phyloP scores from a whole-genome alignment of 23 red algal genomes.

The Chondrus crispus region DNA sequence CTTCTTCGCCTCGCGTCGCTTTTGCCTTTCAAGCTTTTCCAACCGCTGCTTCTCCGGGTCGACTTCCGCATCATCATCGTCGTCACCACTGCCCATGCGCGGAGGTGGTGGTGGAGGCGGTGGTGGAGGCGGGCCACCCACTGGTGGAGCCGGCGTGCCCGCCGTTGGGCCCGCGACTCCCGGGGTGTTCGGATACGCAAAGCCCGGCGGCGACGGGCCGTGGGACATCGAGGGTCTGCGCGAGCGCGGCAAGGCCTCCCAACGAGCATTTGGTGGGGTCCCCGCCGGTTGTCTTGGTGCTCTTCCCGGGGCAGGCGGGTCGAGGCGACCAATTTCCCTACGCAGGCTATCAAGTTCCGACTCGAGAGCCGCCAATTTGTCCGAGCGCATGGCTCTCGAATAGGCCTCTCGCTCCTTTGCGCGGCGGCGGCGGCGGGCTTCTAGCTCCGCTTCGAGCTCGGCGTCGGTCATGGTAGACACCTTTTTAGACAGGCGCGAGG shows the following conservation, averaged over 20 bases:
- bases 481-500: slow-evolving; percentile 1
- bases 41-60: slow-evolving; percentile 44
- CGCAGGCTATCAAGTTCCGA: slow-evolving; percentile 16
- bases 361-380: slow-evolving; percentile 36
- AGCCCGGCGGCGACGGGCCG: not conserved
- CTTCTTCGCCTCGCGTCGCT: slow-evolving; percentile 63
- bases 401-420: slow-evolving; percentile 24
- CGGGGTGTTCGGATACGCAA: not conserved
- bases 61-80: slow-evolving; percentile 21
- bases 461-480: slow-evolving; percentile 39
- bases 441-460: slow-evolving; percentile 61
- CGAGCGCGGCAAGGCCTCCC: slow-evolving; percentile 38
- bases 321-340: slow-evolving; percentile 24
- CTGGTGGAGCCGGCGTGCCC: not conserved
- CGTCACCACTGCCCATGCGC: not conserved
- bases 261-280: slow-evolving; percentile 48
- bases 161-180: not conserved
- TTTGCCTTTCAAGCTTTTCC: slow-evolving; percentile 52
- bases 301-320: not conserved
- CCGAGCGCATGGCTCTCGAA: not conserved
- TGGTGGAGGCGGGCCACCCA: slow-evolving; percentile 18
- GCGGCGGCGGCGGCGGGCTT: not conserved
- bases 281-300: not conserved
- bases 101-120: slow-evolving; percentile 29
- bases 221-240: not conserved